These are phyloP conservation scores for Monosporascus sp. DNA, from an alignment of 2,329 filamentous ascomycete species.

Conservation along the genomic window DNA sequence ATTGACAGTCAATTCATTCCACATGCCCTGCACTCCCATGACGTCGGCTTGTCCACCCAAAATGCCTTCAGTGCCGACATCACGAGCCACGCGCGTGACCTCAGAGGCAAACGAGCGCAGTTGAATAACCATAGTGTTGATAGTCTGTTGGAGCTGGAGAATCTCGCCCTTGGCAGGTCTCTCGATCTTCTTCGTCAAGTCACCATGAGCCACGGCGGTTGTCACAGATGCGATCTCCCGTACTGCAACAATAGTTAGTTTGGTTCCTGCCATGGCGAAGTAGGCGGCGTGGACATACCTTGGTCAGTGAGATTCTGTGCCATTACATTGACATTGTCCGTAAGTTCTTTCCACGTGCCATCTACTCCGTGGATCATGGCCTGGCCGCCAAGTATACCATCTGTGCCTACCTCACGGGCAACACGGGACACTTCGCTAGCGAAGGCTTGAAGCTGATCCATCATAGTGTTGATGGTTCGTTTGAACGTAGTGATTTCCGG, in stretches of 20 bases:
- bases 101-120: constrained; percentile 78
- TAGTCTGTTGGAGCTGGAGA: constrained; percentile 76
- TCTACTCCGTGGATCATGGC: constrained; percentile 91
- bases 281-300: constrained; percentile 33
- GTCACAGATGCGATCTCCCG: constrained; percentile 82
- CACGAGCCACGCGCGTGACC: constrained; percentile 75
- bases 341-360: constrained; percentile 96
- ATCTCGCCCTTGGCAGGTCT: constrained; percentile 78
- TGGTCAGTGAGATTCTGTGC: constrained; percentile 77
- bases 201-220: constrained; percentile 76
- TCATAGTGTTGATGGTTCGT: constrained; percentile 98
- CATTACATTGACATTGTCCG: constrained; percentile 84
- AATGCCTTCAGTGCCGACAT: constrained; percentile 80
- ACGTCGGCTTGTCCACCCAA: constrained; percentile 79
- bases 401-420: constrained; percentile 91
- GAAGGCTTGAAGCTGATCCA: constrained; percentile 95
- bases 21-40: constrained; percentile 80
- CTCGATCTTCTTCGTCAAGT: constrained; percentile 80
- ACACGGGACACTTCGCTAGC: constrained; percentile 93
- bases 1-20: constrained; percentile 82
- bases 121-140: constrained; percentile 88
- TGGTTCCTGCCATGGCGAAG: neutral
- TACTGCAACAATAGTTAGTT: constrained; percentile 40
- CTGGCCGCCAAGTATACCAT: constrained; percentile 89
- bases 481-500: constrained; percentile 98